Evolutionary conservation across 192 early-diverging fungal species (phyloP).

Genomic region (Dissophora ornata): DNA sequence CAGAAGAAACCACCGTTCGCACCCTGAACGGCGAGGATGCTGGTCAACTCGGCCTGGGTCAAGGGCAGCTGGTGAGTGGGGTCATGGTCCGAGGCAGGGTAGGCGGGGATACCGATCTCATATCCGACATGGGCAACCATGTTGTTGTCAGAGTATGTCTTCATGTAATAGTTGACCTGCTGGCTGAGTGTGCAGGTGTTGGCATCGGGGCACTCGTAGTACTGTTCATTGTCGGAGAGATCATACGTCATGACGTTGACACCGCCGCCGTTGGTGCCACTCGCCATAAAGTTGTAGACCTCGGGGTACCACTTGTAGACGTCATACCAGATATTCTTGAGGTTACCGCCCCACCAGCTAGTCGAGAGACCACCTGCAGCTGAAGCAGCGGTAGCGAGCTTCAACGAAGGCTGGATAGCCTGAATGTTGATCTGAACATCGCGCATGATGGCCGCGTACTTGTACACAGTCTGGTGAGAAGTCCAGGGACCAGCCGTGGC

Average conservation of each 20-base stretch:
- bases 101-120: slow-evolving; percentile 54
- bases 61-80: slow-evolving; percentile 49
- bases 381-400: slow-evolving; percentile 39
- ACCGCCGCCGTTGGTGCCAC: slow-evolving; percentile 34
- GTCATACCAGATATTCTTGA: slow-evolving; percentile 55
- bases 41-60: slow-evolving; percentile 40
- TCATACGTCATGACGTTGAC: slow-evolving; percentile 56
- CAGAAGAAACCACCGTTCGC: slow-evolving; percentile 55
- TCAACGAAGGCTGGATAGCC: slow-evolving; percentile 29
- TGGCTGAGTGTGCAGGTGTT: slow-evolving; percentile 36
- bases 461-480: slow-evolving; percentile 48
- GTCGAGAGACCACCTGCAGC: slow-evolving; percentile 54
- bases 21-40: slow-evolving; percentile 45
- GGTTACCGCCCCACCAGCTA: slow-evolving; percentile 54
- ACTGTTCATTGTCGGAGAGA: slow-evolving; percentile 46
- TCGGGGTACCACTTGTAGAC: slow-evolving; percentile 48
- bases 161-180: slow-evolving; percentile 55
- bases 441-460: slow-evolving; percentile 45
- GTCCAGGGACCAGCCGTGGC: slow-evolving; percentile 41
- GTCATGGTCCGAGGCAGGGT: slow-evolving; percentile 46
- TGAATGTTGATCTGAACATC: slow-evolving; percentile 47
- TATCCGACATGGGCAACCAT: slow-evolving; percentile 50
- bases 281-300: slow-evolving; percentile 37
- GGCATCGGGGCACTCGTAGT: slow-evolving; percentile 44
- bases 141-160: slow-evolving; percentile 38